Percentiles rank a stretch among this genome's conserved stretches.
phyloP scores from a whole-genome alignment of 2,329 filamentous ascomycete species.

The Diplodia mutila region DNA sequence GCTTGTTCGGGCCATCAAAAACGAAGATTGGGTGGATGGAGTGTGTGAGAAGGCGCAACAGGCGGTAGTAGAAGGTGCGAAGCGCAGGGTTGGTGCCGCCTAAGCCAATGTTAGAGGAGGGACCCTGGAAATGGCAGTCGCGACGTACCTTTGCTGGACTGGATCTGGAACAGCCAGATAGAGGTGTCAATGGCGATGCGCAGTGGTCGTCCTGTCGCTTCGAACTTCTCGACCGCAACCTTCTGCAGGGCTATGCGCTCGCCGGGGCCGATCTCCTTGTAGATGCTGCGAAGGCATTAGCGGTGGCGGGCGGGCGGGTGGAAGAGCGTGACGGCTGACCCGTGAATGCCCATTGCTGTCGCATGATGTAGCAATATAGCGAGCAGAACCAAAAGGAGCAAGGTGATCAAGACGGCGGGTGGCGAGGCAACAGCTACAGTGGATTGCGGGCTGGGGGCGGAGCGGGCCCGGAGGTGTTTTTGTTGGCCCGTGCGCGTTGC shows the following conservation, averaged over 20 bases:
- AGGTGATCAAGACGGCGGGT: neutral
- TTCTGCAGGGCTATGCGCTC: constrained; percentile 80
- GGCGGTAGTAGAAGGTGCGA: constrained; percentile 88
- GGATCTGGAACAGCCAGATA: constrained; percentile 96
- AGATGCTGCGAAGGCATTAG: constrained; percentile 65
- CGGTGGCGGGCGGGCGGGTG: neutral
- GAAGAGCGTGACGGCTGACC: constrained; percentile 32
- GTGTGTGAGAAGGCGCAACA: constrained; percentile 73
- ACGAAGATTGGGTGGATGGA: constrained; percentile 89
- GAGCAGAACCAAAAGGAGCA: neutral
- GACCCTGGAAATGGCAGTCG: neutral
- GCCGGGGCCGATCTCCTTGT: constrained; percentile 84
- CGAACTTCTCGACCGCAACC: constrained; percentile 76
- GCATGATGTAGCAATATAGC: neutral
- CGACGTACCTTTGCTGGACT: constrained; percentile 70
- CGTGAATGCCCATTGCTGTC: constrained; percentile 45
- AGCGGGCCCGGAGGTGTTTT: neutral
- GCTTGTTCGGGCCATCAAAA: constrained; percentile 85
- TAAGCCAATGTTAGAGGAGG: constrained; percentile 33
- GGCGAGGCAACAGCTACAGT: neutral
- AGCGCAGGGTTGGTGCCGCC: constrained; percentile 88
- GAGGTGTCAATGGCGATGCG: constrained; percentile 91
- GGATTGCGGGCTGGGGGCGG: neutral
- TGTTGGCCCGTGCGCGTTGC: neutral
- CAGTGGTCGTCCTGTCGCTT: constrained; percentile 70